These are phyloP conservation scores for Deuterostichococcus epilithicus DNA, from an alignment of 139 green algal genomes.

Conservation along the genomic window DNA sequence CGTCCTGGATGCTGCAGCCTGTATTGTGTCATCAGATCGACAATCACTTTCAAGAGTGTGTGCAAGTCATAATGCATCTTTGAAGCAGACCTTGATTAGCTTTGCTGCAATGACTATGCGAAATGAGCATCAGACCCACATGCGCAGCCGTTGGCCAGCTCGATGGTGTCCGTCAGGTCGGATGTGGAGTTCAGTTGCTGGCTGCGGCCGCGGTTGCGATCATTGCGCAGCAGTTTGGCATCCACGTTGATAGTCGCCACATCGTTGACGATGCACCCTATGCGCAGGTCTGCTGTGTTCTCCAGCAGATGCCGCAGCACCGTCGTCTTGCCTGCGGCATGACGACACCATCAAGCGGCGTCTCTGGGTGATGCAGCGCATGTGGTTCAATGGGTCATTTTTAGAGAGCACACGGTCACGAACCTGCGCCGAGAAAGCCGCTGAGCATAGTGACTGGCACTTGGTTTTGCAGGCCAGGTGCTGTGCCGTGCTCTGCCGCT, in stretches of 20 bases:
- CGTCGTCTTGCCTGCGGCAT: slow-evolving; percentile 81
- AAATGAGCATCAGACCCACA: too few species aligned
- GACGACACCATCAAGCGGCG: background rate
- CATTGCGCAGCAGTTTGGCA: slow-evolving; percentile 72
- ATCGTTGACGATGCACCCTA: slow-evolving; percentile 94
- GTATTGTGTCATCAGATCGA: background rate
- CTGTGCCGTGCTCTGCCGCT: background rate
- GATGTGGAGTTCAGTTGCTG: slow-evolving; percentile 31
- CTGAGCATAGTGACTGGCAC: slow-evolving; percentile 76
- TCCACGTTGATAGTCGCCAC: slow-evolving; percentile 91
- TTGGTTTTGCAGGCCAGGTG: background rate
- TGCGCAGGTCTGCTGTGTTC: slow-evolving; percentile 69
- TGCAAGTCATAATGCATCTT: too few species aligned
- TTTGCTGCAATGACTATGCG: too few species aligned
- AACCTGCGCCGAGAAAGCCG: slow-evolving; percentile 75
- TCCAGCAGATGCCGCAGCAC: slow-evolving; percentile 82
- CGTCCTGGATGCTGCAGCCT: slow-evolving; percentile 83
- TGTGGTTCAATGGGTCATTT: too few species aligned
- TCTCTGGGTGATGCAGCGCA: too few species aligned
- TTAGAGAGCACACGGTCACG: background rate
- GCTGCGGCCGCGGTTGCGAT: slow-evolving; percentile 14
- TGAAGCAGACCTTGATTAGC: background rate
- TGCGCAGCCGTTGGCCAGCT: slow-evolving; percentile 91
- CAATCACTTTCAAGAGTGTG: too few species aligned
- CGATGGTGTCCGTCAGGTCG: slow-evolving; percentile 91